phyloP scores from a whole-genome alignment of 2,329 filamentous ascomycete genomes.

The Madurella fahalii region DNA sequence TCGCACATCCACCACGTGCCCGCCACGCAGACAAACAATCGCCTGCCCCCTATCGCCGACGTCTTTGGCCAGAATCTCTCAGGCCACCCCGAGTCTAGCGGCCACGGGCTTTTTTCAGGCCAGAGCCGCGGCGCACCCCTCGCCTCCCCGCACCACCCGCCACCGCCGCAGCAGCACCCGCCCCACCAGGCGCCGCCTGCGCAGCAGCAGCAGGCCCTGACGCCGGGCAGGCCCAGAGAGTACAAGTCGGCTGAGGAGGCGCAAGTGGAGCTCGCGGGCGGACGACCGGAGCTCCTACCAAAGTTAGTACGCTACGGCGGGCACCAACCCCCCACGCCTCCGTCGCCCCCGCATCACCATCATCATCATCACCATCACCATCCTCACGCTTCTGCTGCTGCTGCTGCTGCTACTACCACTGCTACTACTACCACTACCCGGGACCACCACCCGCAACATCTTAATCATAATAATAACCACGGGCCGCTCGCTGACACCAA shows the following conservation, averaged over 20 bases:
- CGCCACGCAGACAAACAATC: slow-evolving; percentile 83
- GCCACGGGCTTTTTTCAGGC: slow-evolving; percentile 53
- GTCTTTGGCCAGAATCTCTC: slow-evolving; percentile 82
- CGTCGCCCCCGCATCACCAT: slow-evolving; percentile 59
- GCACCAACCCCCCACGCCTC: slow-evolving; percentile 87
- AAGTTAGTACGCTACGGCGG: slow-evolving; percentile 94
- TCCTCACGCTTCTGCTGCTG: too few species aligned
- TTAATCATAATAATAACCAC: slow-evolving; percentile 29
- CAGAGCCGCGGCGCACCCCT: slow-evolving; percentile 61
- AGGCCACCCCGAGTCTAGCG: slow-evolving; percentile 53
- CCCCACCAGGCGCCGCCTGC: slow-evolving; percentile 20
- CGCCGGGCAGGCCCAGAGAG: slow-evolving; percentile 67
- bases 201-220: slow-evolving; percentile 40
- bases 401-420: neutral
- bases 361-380: neutral
- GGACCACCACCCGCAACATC: neutral
- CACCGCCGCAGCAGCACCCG: slow-evolving; percentile 23
- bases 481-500: neutral
- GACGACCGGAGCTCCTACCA: slow-evolving; percentile 86
- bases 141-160: slow-evolving; percentile 72
- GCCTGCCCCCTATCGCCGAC: slow-evolving; percentile 88
- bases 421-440: slow-evolving; percentile 1
- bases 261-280: slow-evolving; percentile 82
- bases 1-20: slow-evolving; percentile 90
- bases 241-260: slow-evolving; percentile 96